Evolutionary conservation across 257 asterid genomes (phyloP).

Genomic region (Fraxinus americana): DNA sequence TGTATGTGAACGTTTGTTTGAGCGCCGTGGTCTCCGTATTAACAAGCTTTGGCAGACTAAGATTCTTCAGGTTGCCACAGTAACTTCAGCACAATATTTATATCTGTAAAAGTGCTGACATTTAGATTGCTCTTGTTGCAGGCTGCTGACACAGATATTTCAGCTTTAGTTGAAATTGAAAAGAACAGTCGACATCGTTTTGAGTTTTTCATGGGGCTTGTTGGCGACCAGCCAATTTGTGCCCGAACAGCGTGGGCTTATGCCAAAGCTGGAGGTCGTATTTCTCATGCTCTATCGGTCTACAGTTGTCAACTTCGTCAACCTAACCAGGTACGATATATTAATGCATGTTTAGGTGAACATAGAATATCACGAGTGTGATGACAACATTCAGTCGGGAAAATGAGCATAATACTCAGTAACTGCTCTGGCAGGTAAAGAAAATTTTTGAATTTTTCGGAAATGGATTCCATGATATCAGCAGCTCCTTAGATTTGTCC

Average conservation of each 20-base stretch:
- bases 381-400: conserved; percentile 4
- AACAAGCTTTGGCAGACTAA: conserved; percentile 98
- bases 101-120: conserved; percentile 21
- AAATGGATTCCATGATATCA: conserved; percentile 84
- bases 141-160: conserved; percentile 99
- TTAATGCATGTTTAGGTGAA: conserved; percentile 17
- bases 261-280: conserved; percentile 91
- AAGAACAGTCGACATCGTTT: conserved; percentile 96
- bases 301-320: conserved; percentile 91
- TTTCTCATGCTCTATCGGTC: conserved; percentile 97
- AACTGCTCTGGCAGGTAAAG: conserved; percentile 71
- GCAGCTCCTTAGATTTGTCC: conserved; percentile 91
- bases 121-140: conserved; percentile 48
- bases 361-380: conserved; percentile 9
- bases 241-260: conserved; percentile 99
- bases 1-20: conserved; percentile 93
- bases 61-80: conserved; percentile 78
- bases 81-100: conserved; percentile 16
- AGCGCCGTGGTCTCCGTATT: conserved; percentile 92
- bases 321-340: conserved; percentile 69
- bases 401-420: conserved; percentile 30
- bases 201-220: conserved; percentile 99
- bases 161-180: conserved; percentile 98
- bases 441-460: conserved; percentile 85
- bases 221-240: conserved; percentile 95